Evolutionary conservation across 305 asterid genomes (phyloP), one percentile per base, ranked within the genome.

Genomic region (Solanum hybrid): DNA sequence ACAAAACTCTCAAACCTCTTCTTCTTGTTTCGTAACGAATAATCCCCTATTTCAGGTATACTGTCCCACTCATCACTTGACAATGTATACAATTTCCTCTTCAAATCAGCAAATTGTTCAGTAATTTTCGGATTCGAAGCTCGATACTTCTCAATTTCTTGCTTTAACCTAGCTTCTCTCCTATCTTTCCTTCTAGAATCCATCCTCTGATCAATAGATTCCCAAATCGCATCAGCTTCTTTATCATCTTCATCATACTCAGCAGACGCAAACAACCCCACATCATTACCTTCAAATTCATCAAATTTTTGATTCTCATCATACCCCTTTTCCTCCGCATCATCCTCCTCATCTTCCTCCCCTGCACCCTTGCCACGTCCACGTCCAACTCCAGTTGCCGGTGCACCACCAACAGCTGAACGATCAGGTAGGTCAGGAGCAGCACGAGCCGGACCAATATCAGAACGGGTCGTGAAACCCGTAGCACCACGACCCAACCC

Each of bases 401-500:
- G 92, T 14, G 96, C 95, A 7, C 82, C 86, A 0, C 77, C 86
- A 32, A 45, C 73, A 17, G 95, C 95, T 4, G 98, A 92, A 34
- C 98, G 90, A 89, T 96, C 98, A 0, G 98, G 98, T 0, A 96
- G 89, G 78, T 97, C 98, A 1, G 99, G 98, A 0, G 98, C 98
- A 17, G 98, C 97, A 32, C 98, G 95, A 37, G 98, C 98, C 11
- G 99, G 98, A 12, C 99, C 99, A 26, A 96, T 97, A 96, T 95
- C 99, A 11, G 98, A 97, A 24, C 98, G 98, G 37, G 98, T 97
- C 1, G 99, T 96, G 92, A 97, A 97, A 1, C 99, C 99, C 14
- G 98, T 97, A 64, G 99, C 99, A 22, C 98, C 98, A 94, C 99
- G 99, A 22, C 99, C 99, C 22, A 97, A 89, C 29, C 99, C 98